These are phyloP conservation scores for Royoungia palumana DNA, from an alignment of 768 basidiomycete genomes.

Conservation along the genomic window DNA sequence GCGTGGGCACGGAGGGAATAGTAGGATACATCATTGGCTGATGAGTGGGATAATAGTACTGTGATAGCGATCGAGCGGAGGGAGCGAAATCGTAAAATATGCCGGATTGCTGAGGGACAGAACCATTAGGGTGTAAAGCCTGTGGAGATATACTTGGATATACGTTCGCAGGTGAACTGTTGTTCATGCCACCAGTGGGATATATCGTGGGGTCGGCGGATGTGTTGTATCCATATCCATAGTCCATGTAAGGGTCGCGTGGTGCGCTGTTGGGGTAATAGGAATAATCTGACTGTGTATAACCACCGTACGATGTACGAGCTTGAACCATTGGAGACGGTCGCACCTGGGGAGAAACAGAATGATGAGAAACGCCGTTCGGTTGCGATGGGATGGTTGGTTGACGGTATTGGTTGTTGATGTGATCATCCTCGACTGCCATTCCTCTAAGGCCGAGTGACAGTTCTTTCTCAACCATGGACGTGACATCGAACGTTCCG, in stretches of 20 bases:
- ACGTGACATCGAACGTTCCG: constrained; percentile 37
- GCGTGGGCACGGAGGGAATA: constrained; percentile 47
- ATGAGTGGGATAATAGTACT: constrained; percentile 56
- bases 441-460: constrained; percentile 58
- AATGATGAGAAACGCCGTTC: constrained; percentile 28
- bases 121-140: constrained; percentile 40
- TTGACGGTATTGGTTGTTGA: constrained; percentile 39
- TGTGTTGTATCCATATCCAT: constrained; percentile 53
- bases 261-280: constrained; percentile 54
- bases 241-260: constrained; percentile 52
- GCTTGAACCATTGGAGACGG: constrained; percentile 43
- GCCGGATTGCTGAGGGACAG: constrained; percentile 46
- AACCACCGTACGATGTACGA: constrained; percentile 47
- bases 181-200: constrained; percentile 44
- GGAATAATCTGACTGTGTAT: constrained; percentile 55
- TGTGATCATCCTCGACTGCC: constrained; percentile 54
- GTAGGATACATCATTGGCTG: constrained; percentile 60
- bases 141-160: constrained; percentile 48
- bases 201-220: constrained; percentile 51
- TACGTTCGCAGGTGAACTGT: constrained; percentile 42
- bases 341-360: constrained; percentile 38
- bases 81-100: constrained; percentile 59
- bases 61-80: constrained; percentile 48
- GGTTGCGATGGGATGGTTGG: constrained; percentile 28
- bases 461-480: constrained; percentile 51